Evolutionary conservation across 805 yeast species (phyloP).

Genomic region (Dipodascopsis tothii): DNA sequence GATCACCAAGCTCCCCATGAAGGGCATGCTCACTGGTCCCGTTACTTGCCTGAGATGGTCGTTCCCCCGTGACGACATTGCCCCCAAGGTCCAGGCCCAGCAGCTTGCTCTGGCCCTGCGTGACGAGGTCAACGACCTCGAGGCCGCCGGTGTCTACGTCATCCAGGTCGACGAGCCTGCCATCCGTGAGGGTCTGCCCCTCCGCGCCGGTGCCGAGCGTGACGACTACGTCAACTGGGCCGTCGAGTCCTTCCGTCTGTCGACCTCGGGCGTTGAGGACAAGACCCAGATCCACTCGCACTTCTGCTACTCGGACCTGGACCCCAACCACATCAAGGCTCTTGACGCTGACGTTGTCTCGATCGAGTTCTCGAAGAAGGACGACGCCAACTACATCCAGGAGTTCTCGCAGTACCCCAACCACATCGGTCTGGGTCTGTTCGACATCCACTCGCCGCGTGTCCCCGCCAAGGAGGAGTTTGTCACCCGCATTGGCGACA

Average conservation of each 20-base stretch:
- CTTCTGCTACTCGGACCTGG: conserved; percentile 99
- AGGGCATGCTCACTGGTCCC: conserved; percentile 99
- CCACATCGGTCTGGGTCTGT: conserved; percentile 98
- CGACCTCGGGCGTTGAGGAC: conserved; percentile 95
- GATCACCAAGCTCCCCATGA: conserved; percentile 88
- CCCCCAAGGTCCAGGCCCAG: conserved; percentile 86
- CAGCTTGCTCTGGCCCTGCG: conserved; percentile 96
- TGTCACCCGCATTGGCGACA: conserved; percentile 84
- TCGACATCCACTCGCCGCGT: conserved; percentile 99
- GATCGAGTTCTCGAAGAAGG: conserved; percentile 99
- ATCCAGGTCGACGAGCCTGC: conserved; percentile 99
- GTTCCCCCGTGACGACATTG: conserved; percentile 98
- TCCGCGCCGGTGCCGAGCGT: conserved; percentile 96
- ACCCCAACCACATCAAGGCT: conserved; percentile 99
- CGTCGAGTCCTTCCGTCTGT: conserved; percentile 98
- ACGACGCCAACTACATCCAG: conserved; percentile 94
- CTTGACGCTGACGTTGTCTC: conserved; percentile 99
- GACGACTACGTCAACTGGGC: conserved; percentile 96
- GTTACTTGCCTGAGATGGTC: conserved; percentile 99
- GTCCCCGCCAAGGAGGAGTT: conserved; percentile 97
- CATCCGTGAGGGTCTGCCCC: conserved; percentile 98
- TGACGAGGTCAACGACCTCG: conserved; percentile 97
- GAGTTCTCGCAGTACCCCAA: conserved; percentile 98
- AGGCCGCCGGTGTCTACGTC: conserved; percentile 94
- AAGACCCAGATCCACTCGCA: conserved; percentile 98